Evolutionary conservation across 495 filamentous ascomycete species (phyloP), one percentile per base, ranked within the genome.

Genomic region (Trichocladium antarcticum): DNA sequence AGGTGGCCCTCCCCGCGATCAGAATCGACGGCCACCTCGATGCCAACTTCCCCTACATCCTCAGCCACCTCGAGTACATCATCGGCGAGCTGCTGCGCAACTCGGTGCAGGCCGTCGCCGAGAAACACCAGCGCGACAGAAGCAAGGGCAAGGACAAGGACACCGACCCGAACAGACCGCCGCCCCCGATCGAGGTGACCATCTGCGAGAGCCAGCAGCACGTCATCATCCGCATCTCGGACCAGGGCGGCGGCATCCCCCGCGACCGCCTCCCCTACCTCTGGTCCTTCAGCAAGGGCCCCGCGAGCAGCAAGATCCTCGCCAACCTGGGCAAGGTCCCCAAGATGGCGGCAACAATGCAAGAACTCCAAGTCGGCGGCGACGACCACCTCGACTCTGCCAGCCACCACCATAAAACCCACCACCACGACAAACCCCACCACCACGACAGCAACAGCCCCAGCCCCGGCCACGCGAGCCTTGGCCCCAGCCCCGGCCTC

Each of bases 51-150:
- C 93, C 93, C 2, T 99, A 95, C 53, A 97, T 97, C 50, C 77
- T 93, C 16, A 90, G 83, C 56, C 93, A 97, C 61, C 73, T 99
- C 42, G 88, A 99, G 68, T 99, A 97, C 61, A 96, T 97, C 57
- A 78, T 97, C 48, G 89, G 92, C 31, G 92, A 99, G 66, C 80
- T 99, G 10, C 74, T 99, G 15, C 82, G 92, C 47, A 99, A 99
- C 67, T 90, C 87, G 0, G 82, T 99, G 20, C 89, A 97, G 64
- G 90, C 88, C 19, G 82, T 89, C 4, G 80, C 89, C 32, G 92
- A 95, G 57, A 79, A 78, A 57, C 66, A 71, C 47, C 57, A 60
- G 15, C 56, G 54, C 0, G 42, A 38, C 7, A 45, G 46, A 5
- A n/a, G n/a, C n/a, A n/a, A n/a, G n/a, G 49, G 57, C 46, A 39